These are phyloP conservation scores for Baorangia bicolor DNA, from an alignment of 768 basidiomycete genomes.

Conservation along the genomic window DNA sequence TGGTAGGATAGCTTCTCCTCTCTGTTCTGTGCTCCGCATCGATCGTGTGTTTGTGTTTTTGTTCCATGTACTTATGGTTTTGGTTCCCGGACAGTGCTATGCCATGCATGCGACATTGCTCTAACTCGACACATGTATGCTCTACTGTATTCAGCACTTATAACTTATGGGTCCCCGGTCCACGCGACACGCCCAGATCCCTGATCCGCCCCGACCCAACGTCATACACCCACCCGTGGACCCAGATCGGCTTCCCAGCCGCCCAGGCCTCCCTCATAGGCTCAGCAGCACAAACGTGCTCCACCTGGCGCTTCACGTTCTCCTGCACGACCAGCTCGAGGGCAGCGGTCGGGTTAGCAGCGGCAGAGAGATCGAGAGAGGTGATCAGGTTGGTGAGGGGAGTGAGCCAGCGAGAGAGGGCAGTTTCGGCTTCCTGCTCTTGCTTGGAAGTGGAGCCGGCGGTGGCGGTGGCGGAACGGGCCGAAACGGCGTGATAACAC, in stretches of 20 bases:
- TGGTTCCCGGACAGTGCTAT: slow-evolving; percentile 18
- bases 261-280: slow-evolving; percentile 48
- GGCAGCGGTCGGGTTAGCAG: slow-evolving; percentile 37
- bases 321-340: slow-evolving; percentile 52
- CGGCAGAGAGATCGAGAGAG: slow-evolving; percentile 42
- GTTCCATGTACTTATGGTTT: slow-evolving; percentile 7
- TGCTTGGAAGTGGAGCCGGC: slow-evolving; percentile 21
- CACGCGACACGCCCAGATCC: slow-evolving; percentile 52
- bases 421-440: slow-evolving; percentile 34
- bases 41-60: neutral
- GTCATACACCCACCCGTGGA: slow-evolving; percentile 79
- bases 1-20: too few relatives aligned
- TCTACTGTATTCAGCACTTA: too few relatives aligned
- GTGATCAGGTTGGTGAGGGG: slow-evolving; percentile 55
- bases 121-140: too few relatives aligned
- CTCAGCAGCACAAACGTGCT: slow-evolving; percentile 46
- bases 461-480: neutral
- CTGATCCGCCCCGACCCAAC: slow-evolving; percentile 55
- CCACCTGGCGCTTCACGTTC: slow-evolving; percentile 58
- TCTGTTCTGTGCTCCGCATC: neutral
- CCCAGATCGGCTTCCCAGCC: slow-evolving; percentile 41
- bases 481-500: slow-evolving; percentile 42
- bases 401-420: slow-evolving; percentile 69
- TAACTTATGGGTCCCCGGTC: neutral
- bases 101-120: neutral